A percentile compares a stretch with the other conserved stretches of the same genome.
Conservation (phyloP, 257 asterid genomes). For the Galeopsis tetrahit region DNA sequence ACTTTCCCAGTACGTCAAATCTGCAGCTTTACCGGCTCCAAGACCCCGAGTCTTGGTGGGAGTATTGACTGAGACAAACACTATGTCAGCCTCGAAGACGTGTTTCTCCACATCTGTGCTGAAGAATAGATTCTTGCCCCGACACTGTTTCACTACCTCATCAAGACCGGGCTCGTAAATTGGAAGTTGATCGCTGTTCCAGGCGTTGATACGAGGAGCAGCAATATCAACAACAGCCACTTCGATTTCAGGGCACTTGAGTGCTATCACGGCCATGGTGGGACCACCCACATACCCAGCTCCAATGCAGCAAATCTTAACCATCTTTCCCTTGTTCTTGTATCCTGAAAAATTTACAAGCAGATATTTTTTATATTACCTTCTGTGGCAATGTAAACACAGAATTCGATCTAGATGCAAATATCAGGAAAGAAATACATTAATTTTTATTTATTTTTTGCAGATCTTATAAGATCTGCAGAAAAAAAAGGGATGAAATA, state of each 20-base stretch:
- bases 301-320: conserved; percentile 93
- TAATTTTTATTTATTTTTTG: background rate
- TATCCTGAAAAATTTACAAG: conserved; percentile 37
- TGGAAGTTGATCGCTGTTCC: conserved; percentile 87
- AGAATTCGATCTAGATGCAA: background rate
- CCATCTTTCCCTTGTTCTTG: conserved; percentile 54
- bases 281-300: conserved; percentile 97
- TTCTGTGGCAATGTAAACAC: background rate
- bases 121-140: conserved; percentile 87
- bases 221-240: conserved; percentile 87
- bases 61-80: conserved; percentile 87
- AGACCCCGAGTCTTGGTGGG: conserved; percentile 91
- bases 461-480: conserved; percentile 4
- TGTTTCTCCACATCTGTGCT: conserved; percentile 93
- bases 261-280: conserved; percentile 92
- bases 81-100: conserved; percentile 81
- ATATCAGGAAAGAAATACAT: background rate
- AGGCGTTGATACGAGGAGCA: conserved; percentile 75
- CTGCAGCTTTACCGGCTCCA: conserved; percentile 95
- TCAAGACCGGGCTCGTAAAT: conserved; percentile 96
- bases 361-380: conserved; percentile 12
- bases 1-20: conserved; percentile 91
- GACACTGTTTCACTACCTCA: conserved; percentile 82
- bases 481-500: background rate
- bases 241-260: conserved; percentile 73